Percentiles rank a stretch among this genome's conserved stretches.
These are phyloP conservation scores for Kodamaea suecica DNA, from an alignment of 1,139 yeast species.

Conservation along the genomic window DNA sequence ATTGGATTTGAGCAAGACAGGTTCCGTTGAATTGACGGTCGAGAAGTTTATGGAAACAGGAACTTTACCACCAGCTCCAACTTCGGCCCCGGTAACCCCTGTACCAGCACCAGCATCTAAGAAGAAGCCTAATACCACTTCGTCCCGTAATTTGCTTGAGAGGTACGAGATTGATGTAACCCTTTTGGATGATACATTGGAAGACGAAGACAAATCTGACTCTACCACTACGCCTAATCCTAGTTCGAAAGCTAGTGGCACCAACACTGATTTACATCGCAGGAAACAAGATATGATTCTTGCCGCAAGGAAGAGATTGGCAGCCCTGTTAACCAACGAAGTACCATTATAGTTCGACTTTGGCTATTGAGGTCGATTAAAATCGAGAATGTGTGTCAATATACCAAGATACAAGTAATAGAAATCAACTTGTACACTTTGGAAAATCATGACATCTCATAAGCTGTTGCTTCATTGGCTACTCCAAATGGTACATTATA, in stretches of 20 bases:
- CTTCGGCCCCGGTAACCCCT: conserved; percentile 8
- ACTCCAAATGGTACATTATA: no score
- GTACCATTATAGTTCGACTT: conserved; percentile 2
- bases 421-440: no score
- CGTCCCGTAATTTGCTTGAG: conserved; percentile 32
- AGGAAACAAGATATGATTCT: conserved; percentile 45
- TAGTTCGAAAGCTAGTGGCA: conserved; percentile 4
- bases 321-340: conserved; percentile 33
- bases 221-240: conserved; percentile 5
- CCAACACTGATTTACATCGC: conserved; percentile 11
- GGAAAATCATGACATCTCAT: no score
- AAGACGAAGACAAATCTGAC: conserved; percentile 14
- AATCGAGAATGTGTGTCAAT: neutral
- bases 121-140: conserved; percentile 3
- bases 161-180: conserved; percentile 27
- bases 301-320: conserved; percentile 42
- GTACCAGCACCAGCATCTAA: conserved; percentile 3
- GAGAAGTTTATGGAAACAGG: conserved; percentile 66
- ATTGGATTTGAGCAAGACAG: conserved; percentile 61
- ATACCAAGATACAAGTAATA: no score
- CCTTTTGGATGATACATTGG: conserved; percentile 15
- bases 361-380: neutral
- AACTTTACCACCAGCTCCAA: conserved; percentile 56
- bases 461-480: no score
- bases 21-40: conserved; percentile 78